phyloP scores from a whole-genome alignment of 345 rosid genomes.

The Stellera chamaejasme region DNA sequence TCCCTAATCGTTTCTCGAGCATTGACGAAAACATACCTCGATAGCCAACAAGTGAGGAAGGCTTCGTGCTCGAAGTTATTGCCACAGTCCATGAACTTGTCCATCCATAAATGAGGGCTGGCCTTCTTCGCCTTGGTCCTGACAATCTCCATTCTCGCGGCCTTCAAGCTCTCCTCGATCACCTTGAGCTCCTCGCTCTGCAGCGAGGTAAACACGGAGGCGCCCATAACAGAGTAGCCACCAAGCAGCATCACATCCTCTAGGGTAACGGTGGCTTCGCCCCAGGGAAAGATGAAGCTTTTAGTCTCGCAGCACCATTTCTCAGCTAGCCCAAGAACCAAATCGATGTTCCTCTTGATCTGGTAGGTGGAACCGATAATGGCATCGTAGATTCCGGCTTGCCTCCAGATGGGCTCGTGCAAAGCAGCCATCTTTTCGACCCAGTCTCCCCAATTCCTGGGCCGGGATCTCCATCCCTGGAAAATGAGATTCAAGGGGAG shows the following conservation, averaged over 20 bases:
- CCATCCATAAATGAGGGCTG: background rate
- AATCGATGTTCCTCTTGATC: conserved; percentile 9
- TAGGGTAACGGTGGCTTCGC: conserved; percentile 23
- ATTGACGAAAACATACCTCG: conserved; percentile 9
- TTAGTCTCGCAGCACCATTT: conserved; percentile 20
- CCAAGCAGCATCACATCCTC: conserved; percentile 19
- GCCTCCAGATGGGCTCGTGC: conserved; percentile 12
- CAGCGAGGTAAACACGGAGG: conserved; percentile 14
- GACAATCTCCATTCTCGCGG: background rate
- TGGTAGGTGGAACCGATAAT: conserved; percentile 13
- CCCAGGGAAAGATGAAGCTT: conserved; percentile 25
- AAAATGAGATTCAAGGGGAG: conserved; percentile 10
- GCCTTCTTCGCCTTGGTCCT: conserved; percentile 3
- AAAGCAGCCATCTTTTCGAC: conserved; percentile 9
- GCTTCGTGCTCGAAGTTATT: conserved; percentile 17
- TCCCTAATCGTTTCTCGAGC: background rate
- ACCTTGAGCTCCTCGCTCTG: background rate
- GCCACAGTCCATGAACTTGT: background rate
- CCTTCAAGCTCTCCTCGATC: background rate
- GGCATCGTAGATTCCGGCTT: conserved; percentile 19
- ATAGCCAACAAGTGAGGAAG: conserved; percentile 14
- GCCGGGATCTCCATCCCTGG: conserved; percentile 10
- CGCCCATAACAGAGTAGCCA: conserved; percentile 18
- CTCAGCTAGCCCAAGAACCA: conserved; percentile 18
- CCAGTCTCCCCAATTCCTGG: conserved; percentile 11